Percentiles rank a stretch among this genome's conserved stretches.
Conservation (phyloP, 441 rosid genomes). For the Pelargonium cotyledonis region DNA sequence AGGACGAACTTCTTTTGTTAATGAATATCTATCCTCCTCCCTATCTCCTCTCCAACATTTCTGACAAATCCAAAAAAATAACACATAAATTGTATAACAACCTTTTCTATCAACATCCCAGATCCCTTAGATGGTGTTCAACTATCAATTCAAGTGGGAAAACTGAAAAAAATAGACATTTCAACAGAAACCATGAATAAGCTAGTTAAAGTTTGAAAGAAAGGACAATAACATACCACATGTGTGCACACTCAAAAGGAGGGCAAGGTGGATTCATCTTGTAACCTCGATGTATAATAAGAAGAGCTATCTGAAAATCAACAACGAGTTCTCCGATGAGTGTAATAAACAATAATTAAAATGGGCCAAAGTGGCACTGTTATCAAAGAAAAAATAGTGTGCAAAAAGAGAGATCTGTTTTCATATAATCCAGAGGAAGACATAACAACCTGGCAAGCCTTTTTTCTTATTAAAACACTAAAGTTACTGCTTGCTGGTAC, state of each 20-base stretch:
- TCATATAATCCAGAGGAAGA: conserved; percentile 22
- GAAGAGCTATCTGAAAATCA: conserved; percentile 78
- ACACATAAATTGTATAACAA: neutral
- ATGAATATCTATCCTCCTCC: conserved; percentile 4
- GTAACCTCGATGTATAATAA: conserved; percentile 88
- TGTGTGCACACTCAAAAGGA: conserved; percentile 96
- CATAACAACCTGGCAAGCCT: conserved; percentile 81
- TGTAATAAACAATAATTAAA: conserved; percentile 30
- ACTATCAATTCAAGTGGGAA: conserved; percentile 4
- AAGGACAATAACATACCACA: conserved; percentile 58
- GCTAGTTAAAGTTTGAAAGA: conserved; percentile 8
- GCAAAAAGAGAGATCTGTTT: conserved; percentile 4
- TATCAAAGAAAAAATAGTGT: conserved; percentile 17
- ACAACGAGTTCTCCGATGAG: neutral
- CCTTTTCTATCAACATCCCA: conserved; percentile 6
- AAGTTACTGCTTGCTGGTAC: conserved; percentile 97
- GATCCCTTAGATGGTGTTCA: neutral
- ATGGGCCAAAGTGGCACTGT: conserved; percentile 26
- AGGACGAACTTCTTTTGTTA: neutral
- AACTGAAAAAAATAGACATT: neutral
- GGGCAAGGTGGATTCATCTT: conserved; percentile 97
- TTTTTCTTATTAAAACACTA: conserved; percentile 70
- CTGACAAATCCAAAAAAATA: conserved; percentile 1
- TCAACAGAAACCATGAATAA: conserved; percentile 3
- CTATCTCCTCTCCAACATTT: conserved; percentile 5